Base-by-base conservation (phyloP, 805 yeast genomes). In the Saccharomycopsis sp. region DNA sequence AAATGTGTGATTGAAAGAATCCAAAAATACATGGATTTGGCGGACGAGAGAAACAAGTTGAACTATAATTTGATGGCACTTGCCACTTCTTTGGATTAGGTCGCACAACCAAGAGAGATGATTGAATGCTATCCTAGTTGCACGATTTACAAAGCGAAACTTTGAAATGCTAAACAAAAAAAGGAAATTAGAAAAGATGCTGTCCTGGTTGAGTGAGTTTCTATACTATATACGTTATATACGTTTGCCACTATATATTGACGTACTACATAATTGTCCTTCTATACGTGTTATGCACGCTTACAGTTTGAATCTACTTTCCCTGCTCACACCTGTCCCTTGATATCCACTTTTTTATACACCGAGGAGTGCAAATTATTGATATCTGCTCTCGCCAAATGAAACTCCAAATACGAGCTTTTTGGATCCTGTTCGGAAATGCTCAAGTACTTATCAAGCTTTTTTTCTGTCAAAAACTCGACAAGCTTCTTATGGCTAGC, bases 301-400 rank as follows among this genome's bases (percentile, higher is more conserved):
- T n/a, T n/a, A n/a, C n/a, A n/a, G n/a, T n/a, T n/a, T n/a, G n/a
- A n/a, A n/a, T n/a, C n/a, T n/a, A n/a, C n/a, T n/a, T n/a, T n/a
- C n/a, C n/a, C n/a, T n/a, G n/a, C n/a, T 40, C 69, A 84, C 5
- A 83, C 77, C 71, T 91, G 97, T 0, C 98, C 98, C 74, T 91
- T 91, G 61, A 92, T 91, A 67, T 91, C 97, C 14, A 91, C 83
- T 66, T 78, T 85, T 60, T 73, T 80, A 63, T 78, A 77, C 37
- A 71, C 73, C 52, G 64, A 70, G 61, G 69, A 70, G 63, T 70
- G 75, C 52, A 66, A 73, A 61, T 60, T 68, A 61, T 72, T 68
- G 2, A 83, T 69, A 0, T 66, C 66, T 0, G 71, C 15, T 59
- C 72, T 67, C 2, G 71, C 70, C 79, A 68, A 1, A 66, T 60